phyloP scores from a whole-genome alignment of 495 filamentous ascomycete genomes.

The Delitschia confertaspora region DNA sequence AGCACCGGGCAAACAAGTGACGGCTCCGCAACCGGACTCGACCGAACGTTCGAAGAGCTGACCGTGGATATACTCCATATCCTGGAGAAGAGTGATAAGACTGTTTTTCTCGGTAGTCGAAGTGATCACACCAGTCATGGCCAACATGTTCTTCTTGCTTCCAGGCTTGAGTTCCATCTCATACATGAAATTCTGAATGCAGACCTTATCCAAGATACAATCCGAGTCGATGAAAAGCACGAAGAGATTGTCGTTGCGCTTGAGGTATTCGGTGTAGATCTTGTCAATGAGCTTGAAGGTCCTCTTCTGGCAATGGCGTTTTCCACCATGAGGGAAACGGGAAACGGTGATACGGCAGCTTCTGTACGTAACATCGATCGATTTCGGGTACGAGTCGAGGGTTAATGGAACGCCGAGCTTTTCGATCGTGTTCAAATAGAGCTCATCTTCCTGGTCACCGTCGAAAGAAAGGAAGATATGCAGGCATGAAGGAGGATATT shows the following conservation, averaged over 20 bases:
- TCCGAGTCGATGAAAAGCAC: constrained; percentile 98
- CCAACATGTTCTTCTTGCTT: constrained; percentile 86
- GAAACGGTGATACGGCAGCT: constrained; percentile 82
- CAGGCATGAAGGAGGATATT: constrained; percentile 87
- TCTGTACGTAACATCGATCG: constrained; percentile 82
- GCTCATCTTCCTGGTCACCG: constrained; percentile 76
- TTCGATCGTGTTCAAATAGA: constrained; percentile 82
- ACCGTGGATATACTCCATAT: constrained; percentile 97
- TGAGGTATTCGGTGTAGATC: constrained; percentile 82
- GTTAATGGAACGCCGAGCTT: constrained; percentile 77
- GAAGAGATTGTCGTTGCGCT: constrained; percentile 84
- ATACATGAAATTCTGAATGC: constrained; percentile 96
- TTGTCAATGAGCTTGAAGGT: constrained; percentile 94
- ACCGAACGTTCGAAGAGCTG: constrained; percentile 96
- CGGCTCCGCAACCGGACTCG: constrained; percentile 88
- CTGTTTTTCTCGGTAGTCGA: constrained; percentile 84
- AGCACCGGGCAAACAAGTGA: constrained; percentile 91
- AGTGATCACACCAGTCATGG: constrained; percentile 97
- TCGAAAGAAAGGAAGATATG: constrained; percentile 97
- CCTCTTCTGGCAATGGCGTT: constrained; percentile 85
- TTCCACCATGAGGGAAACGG: constrained; percentile 87
- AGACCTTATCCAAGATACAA: constrained; percentile 86
- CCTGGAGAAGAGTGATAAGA: constrained; percentile 85
- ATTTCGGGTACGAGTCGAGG: constrained; percentile 70
- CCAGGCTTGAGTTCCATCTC: constrained; percentile 98